Evolutionary conservation across 192 early-diverging fungal genomes (phyloP).

Genomic region (Coemansia sp.): DNA sequence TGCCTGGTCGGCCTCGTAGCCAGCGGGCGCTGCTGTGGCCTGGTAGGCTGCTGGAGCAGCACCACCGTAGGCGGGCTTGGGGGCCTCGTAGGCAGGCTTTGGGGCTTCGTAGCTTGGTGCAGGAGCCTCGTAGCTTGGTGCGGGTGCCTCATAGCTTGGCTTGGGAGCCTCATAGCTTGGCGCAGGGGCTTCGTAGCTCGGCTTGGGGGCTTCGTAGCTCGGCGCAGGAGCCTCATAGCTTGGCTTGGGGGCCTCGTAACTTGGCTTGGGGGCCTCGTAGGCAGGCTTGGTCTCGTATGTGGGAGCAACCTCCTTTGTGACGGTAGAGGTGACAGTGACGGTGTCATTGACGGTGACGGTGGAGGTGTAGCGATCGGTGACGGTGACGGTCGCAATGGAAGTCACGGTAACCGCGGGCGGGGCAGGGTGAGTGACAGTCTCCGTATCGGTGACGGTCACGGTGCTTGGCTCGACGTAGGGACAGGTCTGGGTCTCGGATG

Average conservation of each 20-base stretch:
- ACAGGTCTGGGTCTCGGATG: constrained; percentile 16
- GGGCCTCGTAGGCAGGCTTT: constrained; percentile 8
- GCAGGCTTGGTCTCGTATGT: constrained; percentile 9
- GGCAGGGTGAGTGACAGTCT: constrained; percentile 26
- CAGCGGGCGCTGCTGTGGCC: constrained; percentile 7
- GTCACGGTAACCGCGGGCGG: constrained; percentile 45
- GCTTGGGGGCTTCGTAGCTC: not conserved
- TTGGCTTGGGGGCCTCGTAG: constrained; percentile 1
- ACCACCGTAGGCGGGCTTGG: constrained; percentile 4
- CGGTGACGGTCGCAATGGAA: constrained; percentile 24
- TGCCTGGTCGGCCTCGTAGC: not conserved
- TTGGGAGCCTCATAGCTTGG: not conserved
- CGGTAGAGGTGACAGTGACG: constrained; percentile 2
- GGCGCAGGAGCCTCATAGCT: constrained; percentile 5
- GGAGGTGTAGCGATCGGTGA: not conserved
- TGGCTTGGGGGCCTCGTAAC: constrained; percentile 7
- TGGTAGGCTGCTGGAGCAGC: constrained; percentile 8
- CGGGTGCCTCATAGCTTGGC: not conserved
- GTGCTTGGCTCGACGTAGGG: constrained; percentile 17
- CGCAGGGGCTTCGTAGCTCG: not conserved
- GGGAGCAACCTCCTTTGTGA: constrained; percentile 21
- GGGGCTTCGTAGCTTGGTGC: constrained; percentile 3
- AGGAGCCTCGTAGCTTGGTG: constrained; percentile 6
- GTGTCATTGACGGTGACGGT: not conserved
- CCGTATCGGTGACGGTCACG: constrained; percentile 13